Evolutionary conservation across 441 rosid genomes (phyloP).

Genomic region (Euphorbia schlechtendalii): DNA sequence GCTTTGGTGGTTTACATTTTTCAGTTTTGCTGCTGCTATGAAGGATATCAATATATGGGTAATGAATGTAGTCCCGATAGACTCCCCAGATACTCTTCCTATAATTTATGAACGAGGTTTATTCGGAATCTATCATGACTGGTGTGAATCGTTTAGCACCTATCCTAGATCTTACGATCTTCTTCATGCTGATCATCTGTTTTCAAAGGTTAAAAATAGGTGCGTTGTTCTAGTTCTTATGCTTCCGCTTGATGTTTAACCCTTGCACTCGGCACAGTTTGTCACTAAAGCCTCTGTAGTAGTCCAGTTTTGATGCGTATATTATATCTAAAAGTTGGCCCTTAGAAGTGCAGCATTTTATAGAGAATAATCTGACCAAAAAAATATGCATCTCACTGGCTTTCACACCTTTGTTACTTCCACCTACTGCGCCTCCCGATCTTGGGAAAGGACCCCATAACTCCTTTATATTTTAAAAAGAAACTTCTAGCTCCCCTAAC

Average conservation of each 20-base stretch:
- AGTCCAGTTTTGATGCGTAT: no score
- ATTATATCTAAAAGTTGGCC: background rate
- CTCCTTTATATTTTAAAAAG: no score
- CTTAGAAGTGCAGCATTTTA: no score
- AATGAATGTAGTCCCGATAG: slow-evolving; percentile 80
- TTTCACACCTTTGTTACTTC: no score
- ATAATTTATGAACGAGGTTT: slow-evolving; percentile 87
- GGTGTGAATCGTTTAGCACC: slow-evolving; percentile 95
- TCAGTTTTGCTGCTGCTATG: slow-evolving; percentile 89
- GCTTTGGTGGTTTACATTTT: slow-evolving; percentile 16
- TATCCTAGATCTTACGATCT: slow-evolving; percentile 94
- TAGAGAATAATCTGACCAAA: no score
- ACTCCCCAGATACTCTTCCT: slow-evolving; percentile 87
- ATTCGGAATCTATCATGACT: slow-evolving; percentile 88
- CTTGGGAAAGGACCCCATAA: no score
- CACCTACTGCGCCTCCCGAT: no score
- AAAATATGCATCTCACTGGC: no score
- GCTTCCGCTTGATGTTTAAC: background rate
- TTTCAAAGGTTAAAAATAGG: slow-evolving; percentile 77
- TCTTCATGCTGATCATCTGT: slow-evolving; percentile 91
- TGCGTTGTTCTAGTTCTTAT: slow-evolving; percentile 19
- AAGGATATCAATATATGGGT: slow-evolving; percentile 83
- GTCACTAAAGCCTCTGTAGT: background rate
- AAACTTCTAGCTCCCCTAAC: no score
- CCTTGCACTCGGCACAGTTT: background rate